phyloP scores from a whole-genome alignment of 177 flowering plant species.

The Telopea speciosissima region DNA sequence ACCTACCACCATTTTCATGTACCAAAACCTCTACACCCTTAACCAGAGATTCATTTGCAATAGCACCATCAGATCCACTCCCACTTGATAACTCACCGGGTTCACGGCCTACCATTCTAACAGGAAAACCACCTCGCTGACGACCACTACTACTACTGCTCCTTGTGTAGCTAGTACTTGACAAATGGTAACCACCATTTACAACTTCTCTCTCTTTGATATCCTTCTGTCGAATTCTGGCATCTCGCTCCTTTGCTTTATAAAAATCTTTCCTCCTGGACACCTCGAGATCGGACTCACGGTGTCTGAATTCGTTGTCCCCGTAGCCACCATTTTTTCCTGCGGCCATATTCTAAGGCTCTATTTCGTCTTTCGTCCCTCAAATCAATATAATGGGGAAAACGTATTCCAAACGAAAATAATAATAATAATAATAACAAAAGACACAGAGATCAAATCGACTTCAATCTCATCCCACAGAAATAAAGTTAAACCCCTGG shows the following conservation, averaged over 20 bases:
- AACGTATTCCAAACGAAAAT: not conserved
- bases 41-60: conserved; percentile 33
- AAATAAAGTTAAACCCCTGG: not conserved
- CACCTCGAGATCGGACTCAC: conserved; percentile 35
- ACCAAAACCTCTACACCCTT: conserved; percentile 23
- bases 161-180: conserved; percentile 50
- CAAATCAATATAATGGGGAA: not conserved
- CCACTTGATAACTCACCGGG: conserved; percentile 95
- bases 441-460: conserved; percentile 2
- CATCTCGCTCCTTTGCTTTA: conserved; percentile 26
- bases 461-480: conserved; percentile 17
- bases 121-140: conserved; percentile 25
- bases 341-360: conserved; percentile 54
- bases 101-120: conserved; percentile 51
- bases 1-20: conserved; percentile 35
- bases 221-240: conserved; percentile 53
- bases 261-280: conserved; percentile 30
- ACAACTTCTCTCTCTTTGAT: conserved; percentile 51
- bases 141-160: conserved; percentile 30
- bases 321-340: conserved; percentile 58
- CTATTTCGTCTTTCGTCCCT: not conserved
- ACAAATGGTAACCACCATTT: conserved; percentile 40
- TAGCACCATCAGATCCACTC: conserved; percentile 70
- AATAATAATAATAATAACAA: not conserved
- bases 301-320: conserved; percentile 48